These are phyloP conservation scores for Candida odintsovae DNA, from an alignment of 805 yeast genomes.

Conservation along the genomic window DNA sequence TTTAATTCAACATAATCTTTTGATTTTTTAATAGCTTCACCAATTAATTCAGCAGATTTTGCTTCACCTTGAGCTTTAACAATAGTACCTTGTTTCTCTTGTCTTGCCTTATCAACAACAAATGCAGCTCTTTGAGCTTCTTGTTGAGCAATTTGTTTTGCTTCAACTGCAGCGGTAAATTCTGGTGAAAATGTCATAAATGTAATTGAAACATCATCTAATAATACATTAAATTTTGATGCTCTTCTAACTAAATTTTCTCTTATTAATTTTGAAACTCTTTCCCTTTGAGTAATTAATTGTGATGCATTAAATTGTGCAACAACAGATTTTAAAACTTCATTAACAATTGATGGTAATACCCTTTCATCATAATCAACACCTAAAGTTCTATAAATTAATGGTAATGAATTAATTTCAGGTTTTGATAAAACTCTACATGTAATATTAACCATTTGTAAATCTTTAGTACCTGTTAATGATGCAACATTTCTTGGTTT, in stretches of 20 bases:
- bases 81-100: constrained; percentile 95
- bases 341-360: constrained; percentile 95
- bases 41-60: constrained; percentile 93
- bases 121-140: constrained; percentile 99
- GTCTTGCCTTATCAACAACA: constrained; percentile 93
- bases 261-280: constrained; percentile 84
- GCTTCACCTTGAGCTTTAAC: constrained; percentile 99
- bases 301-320: constrained; percentile 99
- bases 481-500: constrained; percentile 95
- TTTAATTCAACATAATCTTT: constrained; percentile 94
- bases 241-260: constrained; percentile 92
- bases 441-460: constrained; percentile 99
- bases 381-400: constrained; percentile 88
- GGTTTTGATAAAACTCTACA: constrained; percentile 96
- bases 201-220: constrained; percentile 96
- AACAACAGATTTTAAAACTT: constrained; percentile 91
- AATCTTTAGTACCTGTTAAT: constrained; percentile 94
- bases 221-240: constrained; percentile 72
- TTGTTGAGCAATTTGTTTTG: constrained; percentile 98
- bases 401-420: constrained; percentile 68
- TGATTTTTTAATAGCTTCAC: constrained; percentile 97
- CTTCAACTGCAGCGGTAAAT: constrained; percentile 95
- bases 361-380: constrained; percentile 95
- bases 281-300: constrained; percentile 97
- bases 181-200: constrained; percentile 97